phyloP scores from a whole-genome alignment of 1,284 basidiomycete genomes.

The Acaromyces ingoldii region DNA sequence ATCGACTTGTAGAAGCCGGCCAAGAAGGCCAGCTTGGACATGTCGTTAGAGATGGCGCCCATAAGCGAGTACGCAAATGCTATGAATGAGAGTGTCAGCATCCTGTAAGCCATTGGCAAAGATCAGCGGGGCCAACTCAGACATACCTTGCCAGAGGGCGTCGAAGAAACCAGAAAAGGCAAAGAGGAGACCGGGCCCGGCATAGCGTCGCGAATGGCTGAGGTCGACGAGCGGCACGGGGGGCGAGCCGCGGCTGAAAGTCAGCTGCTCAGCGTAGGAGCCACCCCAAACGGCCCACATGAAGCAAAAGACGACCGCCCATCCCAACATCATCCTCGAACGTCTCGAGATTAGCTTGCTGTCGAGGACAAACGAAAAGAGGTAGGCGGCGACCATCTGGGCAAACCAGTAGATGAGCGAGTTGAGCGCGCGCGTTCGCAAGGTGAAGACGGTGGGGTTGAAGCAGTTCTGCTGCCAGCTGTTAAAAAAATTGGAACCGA shows the following conservation, averaged over 20 bases:
- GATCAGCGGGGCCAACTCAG: too few relatives aligned
- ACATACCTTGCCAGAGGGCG: slow-evolving; percentile 33
- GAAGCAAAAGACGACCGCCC: slow-evolving; percentile 30
- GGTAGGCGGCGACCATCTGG: slow-evolving; percentile 44
- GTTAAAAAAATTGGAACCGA: slow-evolving; percentile 43
- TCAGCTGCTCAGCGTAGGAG: slow-evolving; percentile 32
- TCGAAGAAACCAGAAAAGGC: slow-evolving; percentile 38
- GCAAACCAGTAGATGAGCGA: slow-evolving; percentile 52
- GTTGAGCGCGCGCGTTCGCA: slow-evolving; percentile 52
- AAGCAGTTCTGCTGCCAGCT: slow-evolving; percentile 42
- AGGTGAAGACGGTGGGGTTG: slow-evolving; percentile 14
- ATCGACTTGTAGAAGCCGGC: slow-evolving; percentile 43
- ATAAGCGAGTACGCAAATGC: slow-evolving; percentile 33
- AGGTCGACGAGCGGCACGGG: slow-evolving; percentile 24
- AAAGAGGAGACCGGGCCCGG: slow-evolving; percentile 35
- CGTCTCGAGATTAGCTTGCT: slow-evolving; percentile 23
- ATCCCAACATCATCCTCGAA: slow-evolving; percentile 35
- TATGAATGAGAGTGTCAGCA: slow-evolving; percentile 6
- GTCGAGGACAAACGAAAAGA: slow-evolving; percentile 36
- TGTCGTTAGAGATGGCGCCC: slow-evolving; percentile 38
- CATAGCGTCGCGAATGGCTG: slow-evolving; percentile 12
- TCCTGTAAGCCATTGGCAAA: too few relatives aligned
- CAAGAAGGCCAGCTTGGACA: slow-evolving; percentile 35
- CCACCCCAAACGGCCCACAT: slow-evolving; percentile 44
- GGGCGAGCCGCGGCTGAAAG: slow-evolving; percentile 25